Evolutionary conservation across 352 stramenopile species (phyloP).

Genomic region (Blastocystis sp.): DNA sequence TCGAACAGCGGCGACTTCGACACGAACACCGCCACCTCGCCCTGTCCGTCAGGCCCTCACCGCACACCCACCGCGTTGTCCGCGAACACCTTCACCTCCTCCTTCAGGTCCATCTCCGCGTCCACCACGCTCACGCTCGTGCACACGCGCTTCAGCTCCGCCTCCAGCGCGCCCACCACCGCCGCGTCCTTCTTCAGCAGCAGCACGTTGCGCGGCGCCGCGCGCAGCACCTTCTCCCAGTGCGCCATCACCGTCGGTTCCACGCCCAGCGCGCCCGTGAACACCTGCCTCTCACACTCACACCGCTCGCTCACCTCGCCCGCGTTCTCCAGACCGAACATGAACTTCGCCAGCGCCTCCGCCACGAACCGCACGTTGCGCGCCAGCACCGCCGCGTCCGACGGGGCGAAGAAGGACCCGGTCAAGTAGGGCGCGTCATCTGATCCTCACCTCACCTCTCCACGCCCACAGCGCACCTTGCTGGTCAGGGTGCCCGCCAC

Average conservation of each 20-base stretch:
- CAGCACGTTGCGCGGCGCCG: background rate
- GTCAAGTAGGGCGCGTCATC: background rate
- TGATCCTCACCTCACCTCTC: background rate
- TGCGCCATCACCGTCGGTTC: background rate
- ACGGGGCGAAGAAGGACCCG: background rate
- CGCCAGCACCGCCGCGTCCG: background rate
- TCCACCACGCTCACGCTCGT: background rate
- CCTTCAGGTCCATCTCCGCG: conserved; percentile 53
- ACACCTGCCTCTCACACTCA: background rate
- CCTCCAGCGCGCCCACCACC: conserved; percentile 9
- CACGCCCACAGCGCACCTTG: background rate
- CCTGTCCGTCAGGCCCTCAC: background rate
- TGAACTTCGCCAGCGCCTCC: conserved; percentile 29
- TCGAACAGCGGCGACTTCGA: conserved; percentile 53
- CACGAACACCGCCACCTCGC: conserved; percentile 16
- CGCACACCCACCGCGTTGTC: conserved; percentile 8
- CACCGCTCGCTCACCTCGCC: background rate
- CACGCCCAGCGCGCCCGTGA: conserved; percentile 2
- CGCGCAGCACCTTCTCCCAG: background rate
- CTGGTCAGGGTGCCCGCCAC: conserved; percentile 22
- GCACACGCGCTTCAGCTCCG: background rate
- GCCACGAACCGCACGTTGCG: conserved; percentile 20
- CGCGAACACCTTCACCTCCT: conserved; percentile 52
- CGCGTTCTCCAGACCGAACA: background rate
- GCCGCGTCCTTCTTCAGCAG: background rate